phyloP scores from a whole-genome alignment of 371 early-diverging fungal species.

The Mucor irregularis region DNA sequence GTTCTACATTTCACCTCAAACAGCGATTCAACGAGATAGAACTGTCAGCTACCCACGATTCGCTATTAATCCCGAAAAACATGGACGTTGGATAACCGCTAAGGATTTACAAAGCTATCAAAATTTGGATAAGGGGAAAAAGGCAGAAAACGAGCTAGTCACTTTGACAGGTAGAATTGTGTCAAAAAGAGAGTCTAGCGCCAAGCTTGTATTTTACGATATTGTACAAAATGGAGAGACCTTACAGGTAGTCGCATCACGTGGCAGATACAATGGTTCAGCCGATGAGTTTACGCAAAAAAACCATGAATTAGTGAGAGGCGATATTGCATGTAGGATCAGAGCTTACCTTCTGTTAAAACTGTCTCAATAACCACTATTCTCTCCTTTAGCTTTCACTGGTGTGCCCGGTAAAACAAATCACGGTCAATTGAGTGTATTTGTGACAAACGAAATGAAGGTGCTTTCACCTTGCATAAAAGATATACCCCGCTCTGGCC shows the following conservation, averaged over 20 bases:
- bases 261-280: constrained; percentile 41
- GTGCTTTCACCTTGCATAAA: constrained; percentile 91
- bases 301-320: constrained; percentile 53
- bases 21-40: no score
- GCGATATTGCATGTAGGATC: constrained; percentile 67
- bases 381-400: constrained; percentile 50
- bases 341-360: no score
- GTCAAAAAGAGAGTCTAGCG: constrained; percentile 70
- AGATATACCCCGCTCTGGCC: constrained; percentile 74
- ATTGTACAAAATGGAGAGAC: constrained; percentile 61
- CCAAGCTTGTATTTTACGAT: constrained; percentile 75
- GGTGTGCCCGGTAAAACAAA: constrained; percentile 83
- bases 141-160: constrained; percentile 29
- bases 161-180: constrained; percentile 61
- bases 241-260: constrained; percentile 72
- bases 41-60: constrained; percentile 32
- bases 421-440: constrained; percentile 82
- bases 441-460: constrained; percentile 55
- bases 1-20: no score
- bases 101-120: constrained; percentile 26
- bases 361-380: not conserved
- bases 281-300: constrained; percentile 45
- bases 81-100: constrained; percentile 33
- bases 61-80: constrained; percentile 18
- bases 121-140: constrained; percentile 29